These are phyloP conservation scores for Hypoxylon fragiforme DNA, from an alignment of 495 filamentous ascomycete species.

Conservation along the genomic window DNA sequence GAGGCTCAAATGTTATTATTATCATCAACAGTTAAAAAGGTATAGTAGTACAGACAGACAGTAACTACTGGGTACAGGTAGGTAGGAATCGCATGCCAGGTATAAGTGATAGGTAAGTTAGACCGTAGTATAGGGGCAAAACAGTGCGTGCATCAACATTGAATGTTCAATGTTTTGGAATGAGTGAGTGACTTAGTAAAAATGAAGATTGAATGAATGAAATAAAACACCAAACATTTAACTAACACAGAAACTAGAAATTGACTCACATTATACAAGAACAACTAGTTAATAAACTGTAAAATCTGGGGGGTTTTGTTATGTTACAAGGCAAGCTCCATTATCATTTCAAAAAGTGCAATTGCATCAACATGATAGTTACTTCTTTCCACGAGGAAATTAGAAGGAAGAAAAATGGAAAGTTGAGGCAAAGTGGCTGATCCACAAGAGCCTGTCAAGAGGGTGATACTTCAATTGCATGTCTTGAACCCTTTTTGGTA, in stretches of 20 bases:
- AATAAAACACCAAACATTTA: too few relatives aligned
- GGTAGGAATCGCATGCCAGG: constrained; percentile 25
- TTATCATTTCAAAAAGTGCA: constrained; percentile 21
- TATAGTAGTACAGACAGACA: too few relatives aligned
- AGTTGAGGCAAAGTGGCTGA: constrained; percentile 35
- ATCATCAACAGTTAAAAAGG: too few relatives aligned
- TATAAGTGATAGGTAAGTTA: background rate
- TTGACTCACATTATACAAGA: constrained; percentile 38
- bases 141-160: constrained; percentile 11
- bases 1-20: too few relatives aligned
- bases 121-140: constrained; percentile 26
- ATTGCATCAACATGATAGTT: constrained; percentile 20
- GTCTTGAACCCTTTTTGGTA: constrained; percentile 6
- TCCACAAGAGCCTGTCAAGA: constrained; percentile 24
- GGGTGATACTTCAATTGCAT: constrained; percentile 9
- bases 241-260: background rate
- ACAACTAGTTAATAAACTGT: constrained; percentile 29
- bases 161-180: too few relatives aligned
- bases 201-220: constrained; percentile 7
- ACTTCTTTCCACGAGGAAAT: constrained; percentile 2
- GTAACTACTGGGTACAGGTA: too few relatives aligned
- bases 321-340: constrained; percentile 31
- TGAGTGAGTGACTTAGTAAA: background rate
- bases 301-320: constrained; percentile 1
- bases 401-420: constrained; percentile 12